A percentile compares a stretch with the other conserved stretches of the same genome.
Evolutionary conservation across 164 flowering plant genomes (phyloP).

Genomic region (Kingdonia uniflora): DNA sequence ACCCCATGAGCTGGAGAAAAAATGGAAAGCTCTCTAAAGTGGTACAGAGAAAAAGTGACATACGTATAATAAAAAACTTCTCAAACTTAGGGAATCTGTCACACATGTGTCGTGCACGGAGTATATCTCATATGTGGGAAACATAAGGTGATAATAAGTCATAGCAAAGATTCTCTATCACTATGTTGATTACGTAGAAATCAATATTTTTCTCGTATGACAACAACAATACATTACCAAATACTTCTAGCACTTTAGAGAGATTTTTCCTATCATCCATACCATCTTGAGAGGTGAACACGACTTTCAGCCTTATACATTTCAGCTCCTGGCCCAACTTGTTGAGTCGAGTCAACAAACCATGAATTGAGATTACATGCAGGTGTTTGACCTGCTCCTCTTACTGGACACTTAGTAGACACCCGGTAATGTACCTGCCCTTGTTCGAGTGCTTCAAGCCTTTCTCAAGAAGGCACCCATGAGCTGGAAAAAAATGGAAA

Average conservation of each 20-base stretch:
- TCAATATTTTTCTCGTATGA: too few species aligned
- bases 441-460: conserved; percentile 83
- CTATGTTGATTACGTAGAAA: too few species aligned
- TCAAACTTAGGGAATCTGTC: conserved; percentile 41
- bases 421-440: conserved; percentile 82
- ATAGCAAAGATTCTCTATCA: conserved; percentile 60
- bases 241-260: too few species aligned
- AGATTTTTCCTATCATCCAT: conserved; percentile 57
- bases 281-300: conserved; percentile 50
- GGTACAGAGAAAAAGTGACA: conserved; percentile 87
- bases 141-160: conserved; percentile 49
- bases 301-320: conserved; percentile 90
- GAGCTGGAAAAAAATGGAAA: conserved; percentile 76
- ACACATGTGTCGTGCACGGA: conserved; percentile 45
- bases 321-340: conserved; percentile 86
- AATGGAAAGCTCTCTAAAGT: too few species aligned
- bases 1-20: conserved; percentile 72
- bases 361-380: conserved; percentile 52
- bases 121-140: conserved; percentile 50
- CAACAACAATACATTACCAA: too few species aligned
- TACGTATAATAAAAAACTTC: conserved; percentile 61
- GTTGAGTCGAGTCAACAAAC: conserved; percentile 74
- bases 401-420: conserved; percentile 66
- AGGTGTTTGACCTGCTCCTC: conserved; percentile 60
- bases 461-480: conserved; percentile 72